Evolutionary conservation across 192 early-diverging fungal genomes (phyloP).

Genomic region (Coemansia sp.): DNA sequence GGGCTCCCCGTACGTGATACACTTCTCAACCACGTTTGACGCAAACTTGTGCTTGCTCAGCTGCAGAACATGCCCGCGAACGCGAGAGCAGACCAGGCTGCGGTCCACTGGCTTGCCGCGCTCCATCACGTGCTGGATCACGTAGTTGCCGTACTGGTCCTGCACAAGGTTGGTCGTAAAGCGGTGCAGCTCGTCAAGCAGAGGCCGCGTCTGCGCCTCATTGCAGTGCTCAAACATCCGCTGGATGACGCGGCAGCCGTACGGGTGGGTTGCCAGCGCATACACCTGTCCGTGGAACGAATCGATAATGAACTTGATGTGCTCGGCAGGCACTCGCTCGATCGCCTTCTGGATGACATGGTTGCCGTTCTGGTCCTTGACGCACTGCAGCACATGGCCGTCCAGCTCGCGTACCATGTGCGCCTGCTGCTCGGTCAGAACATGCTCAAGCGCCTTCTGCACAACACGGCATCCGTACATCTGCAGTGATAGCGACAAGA

Average conservation of each 20-base stretch:
- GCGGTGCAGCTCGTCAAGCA: slow-evolving; percentile 93
- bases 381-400: slow-evolving; percentile 95
- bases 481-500: slow-evolving; percentile 89
- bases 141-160: slow-evolving; percentile 99
- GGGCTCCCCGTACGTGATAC: slow-evolving; percentile 89
- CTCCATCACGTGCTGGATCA: slow-evolving; percentile 98
- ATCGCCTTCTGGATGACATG: slow-evolving; percentile 99
- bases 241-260: slow-evolving; percentile 98
- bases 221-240: slow-evolving; percentile 99
- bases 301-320: slow-evolving; percentile 96
- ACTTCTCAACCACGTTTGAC: slow-evolving; percentile 98
- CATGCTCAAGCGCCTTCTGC: slow-evolving; percentile 97
- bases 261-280: slow-evolving; percentile 94
- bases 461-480: slow-evolving; percentile 99
- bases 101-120: slow-evolving; percentile 88
- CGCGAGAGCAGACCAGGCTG: slow-evolving; percentile 80
- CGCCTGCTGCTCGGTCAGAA: slow-evolving; percentile 88
- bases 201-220: slow-evolving; percentile 76
- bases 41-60: slow-evolving; percentile 99
- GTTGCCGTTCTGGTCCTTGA: slow-evolving; percentile 99
- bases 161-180: slow-evolving; percentile 91
- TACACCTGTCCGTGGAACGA: slow-evolving; percentile 97
- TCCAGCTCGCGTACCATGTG: slow-evolving; percentile 88
- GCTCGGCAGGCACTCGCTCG: slow-evolving; percentile 88
- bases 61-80: slow-evolving; percentile 86